phyloP scores from a whole-genome alignment of 345 rosid species.

The Aquilaria malaccensis region DNA sequence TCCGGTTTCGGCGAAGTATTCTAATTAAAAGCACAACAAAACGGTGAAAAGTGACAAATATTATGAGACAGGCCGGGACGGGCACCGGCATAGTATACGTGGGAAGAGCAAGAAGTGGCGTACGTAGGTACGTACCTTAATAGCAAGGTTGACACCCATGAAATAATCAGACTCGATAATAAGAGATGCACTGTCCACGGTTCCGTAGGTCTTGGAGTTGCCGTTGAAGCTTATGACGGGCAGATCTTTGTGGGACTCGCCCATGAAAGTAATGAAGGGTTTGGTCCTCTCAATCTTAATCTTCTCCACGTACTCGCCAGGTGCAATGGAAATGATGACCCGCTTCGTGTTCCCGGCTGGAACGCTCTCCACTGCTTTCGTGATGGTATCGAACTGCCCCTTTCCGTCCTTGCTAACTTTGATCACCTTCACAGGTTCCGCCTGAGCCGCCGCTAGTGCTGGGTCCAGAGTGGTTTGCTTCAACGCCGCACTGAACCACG shows the following conservation, averaged over 20 bases:
- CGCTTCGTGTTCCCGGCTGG: conserved; percentile 37
- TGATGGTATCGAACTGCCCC: conserved; percentile 41
- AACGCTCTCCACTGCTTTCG: conserved; percentile 43
- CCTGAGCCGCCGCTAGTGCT: conserved; percentile 26
- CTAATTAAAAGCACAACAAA: conserved; percentile 12
- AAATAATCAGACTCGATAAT: conserved; percentile 52
- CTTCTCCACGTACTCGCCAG: conserved; percentile 53
- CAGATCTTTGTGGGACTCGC: conserved; percentile 21
- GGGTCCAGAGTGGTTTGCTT: conserved; percentile 17
- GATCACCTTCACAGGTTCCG: conserved; percentile 13
- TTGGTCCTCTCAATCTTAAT: conserved; percentile 35
- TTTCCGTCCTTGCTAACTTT: conserved; percentile 43
- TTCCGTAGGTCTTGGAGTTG: conserved; percentile 45
- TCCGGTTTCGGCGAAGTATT: conserved; percentile 43
- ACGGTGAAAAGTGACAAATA: too few species aligned
- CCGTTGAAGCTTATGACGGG: conserved; percentile 35
- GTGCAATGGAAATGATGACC: conserved; percentile 42
- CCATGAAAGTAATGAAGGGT: conserved; percentile 50
- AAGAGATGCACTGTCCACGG: conserved; percentile 58
- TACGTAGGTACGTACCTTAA: too few species aligned
- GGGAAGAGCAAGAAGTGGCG: too few species aligned
- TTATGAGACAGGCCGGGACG: too few species aligned
- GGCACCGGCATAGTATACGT: too few species aligned
- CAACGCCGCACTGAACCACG: too few species aligned
- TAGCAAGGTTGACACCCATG: conserved; percentile 40